A percentile compares a stretch with the other conserved stretches of the same genome.
Evolutionary conservation across 371 early-diverging fungal species (phyloP).

Genomic region (Lichtheimia ramosa): DNA sequence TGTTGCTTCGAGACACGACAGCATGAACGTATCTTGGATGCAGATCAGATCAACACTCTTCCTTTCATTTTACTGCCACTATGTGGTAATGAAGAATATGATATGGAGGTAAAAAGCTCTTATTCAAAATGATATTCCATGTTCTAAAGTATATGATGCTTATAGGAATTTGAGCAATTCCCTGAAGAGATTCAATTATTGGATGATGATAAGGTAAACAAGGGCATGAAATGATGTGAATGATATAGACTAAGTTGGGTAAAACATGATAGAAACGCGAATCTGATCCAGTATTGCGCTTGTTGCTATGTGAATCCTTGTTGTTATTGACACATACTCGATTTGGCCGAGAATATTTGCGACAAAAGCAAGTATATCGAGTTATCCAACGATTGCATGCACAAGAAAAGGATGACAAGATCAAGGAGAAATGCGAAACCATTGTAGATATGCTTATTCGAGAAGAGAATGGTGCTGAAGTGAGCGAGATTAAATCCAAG

Average conservation of each 20-base stretch:
- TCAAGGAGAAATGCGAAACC: conserved; percentile 70
- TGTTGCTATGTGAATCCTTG: conserved; percentile 77
- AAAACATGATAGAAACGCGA: conserved; percentile 65
- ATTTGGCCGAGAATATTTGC: conserved; percentile 76
- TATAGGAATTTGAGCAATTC: conserved; percentile 84
- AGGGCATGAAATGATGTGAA: neutral
- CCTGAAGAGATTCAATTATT: conserved; percentile 91
- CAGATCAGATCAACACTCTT: conserved; percentile 72
- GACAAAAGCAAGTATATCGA: conserved; percentile 83
- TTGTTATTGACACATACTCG: conserved; percentile 76
- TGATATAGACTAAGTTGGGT: neutral
- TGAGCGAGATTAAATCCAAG: conserved; percentile 19
- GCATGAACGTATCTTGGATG: conserved; percentile 66
- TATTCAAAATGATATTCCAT: too few relatives aligned
- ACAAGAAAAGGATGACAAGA: conserved; percentile 64
- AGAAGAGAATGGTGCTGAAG: conserved; percentile 66
- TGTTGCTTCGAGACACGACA: conserved; percentile 78
- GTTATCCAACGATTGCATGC: conserved; percentile 83
- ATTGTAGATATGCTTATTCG: conserved; percentile 88
- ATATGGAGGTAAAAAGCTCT: conserved; percentile 60
- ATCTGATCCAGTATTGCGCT: conserved; percentile 71
- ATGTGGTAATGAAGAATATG: conserved; percentile 91
- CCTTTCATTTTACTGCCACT: conserved; percentile 89
- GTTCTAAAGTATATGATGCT: neutral
- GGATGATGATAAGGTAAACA: conserved; percentile 69